Evolutionary conservation across 2,329 filamentous ascomycete species (phyloP).

Genomic region (Zymoseptoria brevis): DNA sequence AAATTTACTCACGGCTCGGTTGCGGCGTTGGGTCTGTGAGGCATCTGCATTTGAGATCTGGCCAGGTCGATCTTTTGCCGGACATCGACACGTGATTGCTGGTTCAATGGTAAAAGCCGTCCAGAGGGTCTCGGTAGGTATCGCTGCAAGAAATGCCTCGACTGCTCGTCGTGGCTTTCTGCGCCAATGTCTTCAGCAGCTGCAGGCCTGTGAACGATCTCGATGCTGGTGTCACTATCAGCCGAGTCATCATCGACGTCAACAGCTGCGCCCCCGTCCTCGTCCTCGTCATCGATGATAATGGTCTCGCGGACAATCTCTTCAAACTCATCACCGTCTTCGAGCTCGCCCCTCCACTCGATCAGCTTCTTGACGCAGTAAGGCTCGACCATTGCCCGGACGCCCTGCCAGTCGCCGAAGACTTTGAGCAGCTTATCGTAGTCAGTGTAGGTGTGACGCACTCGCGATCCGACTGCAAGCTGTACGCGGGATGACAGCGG

Average conservation of each 20-base stretch:
- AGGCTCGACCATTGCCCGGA: conserved; percentile 48
- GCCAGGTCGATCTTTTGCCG: conserved; percentile 16
- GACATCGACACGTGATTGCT: conserved; percentile 12
- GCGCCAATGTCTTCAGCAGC: conserved; percentile 22
- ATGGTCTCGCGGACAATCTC: conserved; percentile 58
- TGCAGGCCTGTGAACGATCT: conserved; percentile 23
- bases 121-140: conserved; percentile 2
- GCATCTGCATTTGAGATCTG: conserved; percentile 15
- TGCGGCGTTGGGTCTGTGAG: background rate
- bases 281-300: conserved; percentile 55
- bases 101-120: background rate
- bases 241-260: conserved; percentile 20
- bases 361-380: conserved; percentile 49
- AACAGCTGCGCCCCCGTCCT: conserved; percentile 30
- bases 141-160: conserved; percentile 14
- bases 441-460: conserved; percentile 54
- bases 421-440: conserved; percentile 52
- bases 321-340: conserved; percentile 45
- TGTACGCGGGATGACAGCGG: conserved; percentile 51
- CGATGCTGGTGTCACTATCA: conserved; percentile 22
- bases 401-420: conserved; percentile 43
- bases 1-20: background rate
- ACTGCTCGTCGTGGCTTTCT: conserved; percentile 22
- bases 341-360: conserved; percentile 55
- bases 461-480: conserved; percentile 54